Evolutionary conservation across 345 rosid species (phyloP).

Genomic region (Boechera divaricarpa): DNA sequence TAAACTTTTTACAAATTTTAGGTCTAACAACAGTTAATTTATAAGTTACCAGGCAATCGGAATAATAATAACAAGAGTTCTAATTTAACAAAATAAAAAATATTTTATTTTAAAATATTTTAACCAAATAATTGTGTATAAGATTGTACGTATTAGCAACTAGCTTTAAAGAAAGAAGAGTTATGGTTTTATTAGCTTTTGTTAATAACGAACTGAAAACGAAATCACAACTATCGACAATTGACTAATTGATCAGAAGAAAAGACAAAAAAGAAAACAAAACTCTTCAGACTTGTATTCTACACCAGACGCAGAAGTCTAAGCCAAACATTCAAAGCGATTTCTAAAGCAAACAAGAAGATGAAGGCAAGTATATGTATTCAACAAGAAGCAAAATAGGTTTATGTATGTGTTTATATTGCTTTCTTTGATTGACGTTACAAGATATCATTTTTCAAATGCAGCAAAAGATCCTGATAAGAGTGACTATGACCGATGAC

Average conservation of each 20-base stretch:
- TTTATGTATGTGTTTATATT: slow-evolving; percentile 2
- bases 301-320: slow-evolving; percentile 2
- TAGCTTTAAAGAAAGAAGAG: slow-evolving; percentile 28
- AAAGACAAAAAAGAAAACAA: not conserved
- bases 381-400: slow-evolving; percentile 9
- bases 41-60: too few relatives aligned
- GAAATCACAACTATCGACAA: slow-evolving; percentile 33
- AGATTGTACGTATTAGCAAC: slow-evolving; percentile 3
- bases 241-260: slow-evolving; percentile 3
- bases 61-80: too few relatives aligned
- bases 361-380: slow-evolving; percentile 34
- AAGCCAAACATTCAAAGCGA: slow-evolving; percentile 4
- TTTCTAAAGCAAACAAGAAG: slow-evolving; percentile 25
- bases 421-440: slow-evolving; percentile 10
- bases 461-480: slow-evolving; percentile 46
- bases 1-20: not conserved
- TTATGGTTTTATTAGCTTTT: slow-evolving; percentile 12
- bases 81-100: not conserved
- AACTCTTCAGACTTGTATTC: slow-evolving; percentile 17
- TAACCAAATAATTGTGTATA: not conserved
- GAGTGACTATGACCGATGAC: slow-evolving; percentile 42
- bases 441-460: slow-evolving; percentile 8
- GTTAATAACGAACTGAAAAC: slow-evolving; percentile 27
- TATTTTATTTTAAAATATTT: not conserved
- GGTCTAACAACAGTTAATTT: not conserved